phyloP scores from a whole-genome alignment of 208 protist species.

The Leptomonas seymouri region DNA sequence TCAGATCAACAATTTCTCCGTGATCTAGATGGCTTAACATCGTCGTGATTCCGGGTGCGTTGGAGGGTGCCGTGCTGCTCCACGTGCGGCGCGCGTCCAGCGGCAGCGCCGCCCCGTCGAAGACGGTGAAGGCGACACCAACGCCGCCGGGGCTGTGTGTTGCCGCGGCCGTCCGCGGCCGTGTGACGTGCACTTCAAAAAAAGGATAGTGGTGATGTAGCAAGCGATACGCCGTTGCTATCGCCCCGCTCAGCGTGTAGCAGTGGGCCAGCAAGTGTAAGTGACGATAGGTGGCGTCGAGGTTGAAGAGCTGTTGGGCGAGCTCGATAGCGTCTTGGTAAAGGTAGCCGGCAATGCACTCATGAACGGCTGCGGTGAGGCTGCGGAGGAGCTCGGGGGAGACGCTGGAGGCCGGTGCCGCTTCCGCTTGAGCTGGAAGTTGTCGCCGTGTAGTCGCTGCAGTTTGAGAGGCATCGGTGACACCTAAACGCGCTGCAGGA shows the following conservation, averaged over 20 bases:
- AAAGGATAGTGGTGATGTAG: conserved; percentile 72
- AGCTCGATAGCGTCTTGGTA: conserved; percentile 89
- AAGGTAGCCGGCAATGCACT: conserved; percentile 66
- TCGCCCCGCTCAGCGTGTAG: conserved; percentile 55
- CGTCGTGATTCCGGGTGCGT: background rate
- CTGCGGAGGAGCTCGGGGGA: conserved; percentile 23
- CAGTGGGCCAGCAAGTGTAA: conserved; percentile 79
- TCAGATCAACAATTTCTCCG: conserved; percentile 15
- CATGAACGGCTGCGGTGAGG: conserved; percentile 42
- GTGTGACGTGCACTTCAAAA: conserved; percentile 36
- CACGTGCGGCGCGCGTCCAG: conserved; percentile 28
- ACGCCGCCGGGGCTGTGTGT: background rate
- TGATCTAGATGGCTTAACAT: background rate
- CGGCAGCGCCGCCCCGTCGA: conserved; percentile 11
- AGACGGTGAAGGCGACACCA: background rate
- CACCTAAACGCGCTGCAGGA: background rate
- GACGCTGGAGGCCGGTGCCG: conserved; percentile 3
- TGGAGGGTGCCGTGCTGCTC: background rate
- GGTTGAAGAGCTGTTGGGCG: conserved; percentile 84
- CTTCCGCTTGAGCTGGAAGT: conserved; percentile 15
- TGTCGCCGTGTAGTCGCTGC: conserved; percentile 6
- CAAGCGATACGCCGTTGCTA: conserved; percentile 61
- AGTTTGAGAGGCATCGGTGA: too few relatives aligned
- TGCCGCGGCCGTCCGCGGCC: conserved; percentile 21
- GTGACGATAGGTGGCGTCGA: conserved; percentile 46